phyloP scores from a whole-genome alignment of 2,329 filamentous ascomycete species.

The Xylaria sp. region DNA sequence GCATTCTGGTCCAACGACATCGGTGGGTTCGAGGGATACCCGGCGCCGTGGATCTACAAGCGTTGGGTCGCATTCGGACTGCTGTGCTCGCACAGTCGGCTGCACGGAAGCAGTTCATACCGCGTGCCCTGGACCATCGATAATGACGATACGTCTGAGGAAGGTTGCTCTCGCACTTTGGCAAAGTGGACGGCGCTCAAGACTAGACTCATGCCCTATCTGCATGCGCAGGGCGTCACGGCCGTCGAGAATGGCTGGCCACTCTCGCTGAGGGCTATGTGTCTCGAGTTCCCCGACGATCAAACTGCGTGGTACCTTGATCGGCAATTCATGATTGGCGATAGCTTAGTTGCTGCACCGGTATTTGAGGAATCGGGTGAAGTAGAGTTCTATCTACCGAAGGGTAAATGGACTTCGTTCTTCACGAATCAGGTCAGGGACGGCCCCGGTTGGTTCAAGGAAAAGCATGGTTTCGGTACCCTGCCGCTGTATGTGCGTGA shows the following conservation, averaged over 20 bases:
- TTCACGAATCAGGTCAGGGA: constrained; percentile 61
- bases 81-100: constrained; percentile 74
- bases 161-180: constrained; percentile 63
- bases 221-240: constrained; percentile 57
- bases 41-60: constrained; percentile 76
- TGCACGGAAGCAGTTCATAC: constrained; percentile 76
- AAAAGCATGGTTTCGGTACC: constrained; percentile 67
- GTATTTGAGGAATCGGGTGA: constrained; percentile 76
- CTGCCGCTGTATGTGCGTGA: constrained; percentile 69
- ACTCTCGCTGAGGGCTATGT: constrained; percentile 71
- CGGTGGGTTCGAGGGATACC: constrained; percentile 76
- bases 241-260: constrained; percentile 64
- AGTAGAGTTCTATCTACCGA: constrained; percentile 72
- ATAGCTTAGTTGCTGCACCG: constrained; percentile 67
- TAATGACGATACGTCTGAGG: constrained; percentile 65
- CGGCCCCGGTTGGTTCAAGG: constrained; percentile 67
- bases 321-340: constrained; percentile 78
- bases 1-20: constrained; percentile 77
- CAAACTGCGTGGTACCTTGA: constrained; percentile 74
- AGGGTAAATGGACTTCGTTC: constrained; percentile 59
- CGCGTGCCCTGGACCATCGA: constrained; percentile 81
- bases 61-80: constrained; percentile 82
- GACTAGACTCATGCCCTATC: constrained; percentile 63
- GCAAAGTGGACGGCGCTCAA: constrained; percentile 61
- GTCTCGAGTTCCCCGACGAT: constrained; percentile 77